Percentiles rank a stretch among this genome's conserved stretches.
phyloP scores from a whole-genome alignment of 164 flowering plant genomes.

The Chloranthus sessilifolius region DNA sequence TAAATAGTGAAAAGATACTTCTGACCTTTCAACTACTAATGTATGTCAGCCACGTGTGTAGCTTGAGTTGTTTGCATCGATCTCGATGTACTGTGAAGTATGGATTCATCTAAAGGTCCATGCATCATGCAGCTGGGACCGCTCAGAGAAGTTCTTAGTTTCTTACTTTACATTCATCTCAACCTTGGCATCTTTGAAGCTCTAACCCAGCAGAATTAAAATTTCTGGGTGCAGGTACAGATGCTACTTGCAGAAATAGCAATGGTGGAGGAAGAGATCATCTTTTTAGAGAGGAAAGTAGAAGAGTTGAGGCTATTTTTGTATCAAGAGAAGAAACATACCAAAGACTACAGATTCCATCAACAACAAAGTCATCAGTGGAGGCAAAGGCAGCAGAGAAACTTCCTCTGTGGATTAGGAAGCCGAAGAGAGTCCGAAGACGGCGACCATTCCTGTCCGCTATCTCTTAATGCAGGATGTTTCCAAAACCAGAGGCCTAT shows the following conservation, averaged over 20 bases:
- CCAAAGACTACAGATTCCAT: neutral
- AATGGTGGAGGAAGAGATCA: slow-evolving; percentile 14
- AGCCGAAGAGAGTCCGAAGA: slow-evolving; percentile 1
- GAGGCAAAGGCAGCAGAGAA: neutral
- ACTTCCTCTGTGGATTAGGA: slow-evolving; percentile 7
- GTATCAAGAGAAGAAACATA: slow-evolving; percentile 9
- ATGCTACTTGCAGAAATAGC: slow-evolving; percentile 12
- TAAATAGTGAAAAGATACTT: too few relatives aligned
- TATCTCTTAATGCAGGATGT: neutral
- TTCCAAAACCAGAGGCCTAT: slow-evolving; percentile 7
- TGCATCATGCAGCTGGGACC: too few relatives aligned
- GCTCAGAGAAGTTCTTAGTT: neutral
- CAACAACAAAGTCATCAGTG: neutral
- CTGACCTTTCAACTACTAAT: too few relatives aligned
- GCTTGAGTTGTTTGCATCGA: too few relatives aligned
- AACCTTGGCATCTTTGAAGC: neutral
- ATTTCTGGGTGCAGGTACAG: slow-evolving; percentile 8
- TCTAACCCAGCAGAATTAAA: neutral
- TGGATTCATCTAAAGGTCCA: too few relatives aligned
- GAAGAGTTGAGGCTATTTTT: slow-evolving; percentile 7
- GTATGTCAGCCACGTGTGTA: too few relatives aligned
- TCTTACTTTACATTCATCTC: neutral
- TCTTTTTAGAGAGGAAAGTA: slow-evolving; percentile 12
- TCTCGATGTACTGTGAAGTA: too few relatives aligned
- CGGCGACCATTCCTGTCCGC: neutral